Evolutionary conservation across 192 early-diverging fungal genomes (phyloP).

Genomic region (Linnemannia exigua): DNA sequence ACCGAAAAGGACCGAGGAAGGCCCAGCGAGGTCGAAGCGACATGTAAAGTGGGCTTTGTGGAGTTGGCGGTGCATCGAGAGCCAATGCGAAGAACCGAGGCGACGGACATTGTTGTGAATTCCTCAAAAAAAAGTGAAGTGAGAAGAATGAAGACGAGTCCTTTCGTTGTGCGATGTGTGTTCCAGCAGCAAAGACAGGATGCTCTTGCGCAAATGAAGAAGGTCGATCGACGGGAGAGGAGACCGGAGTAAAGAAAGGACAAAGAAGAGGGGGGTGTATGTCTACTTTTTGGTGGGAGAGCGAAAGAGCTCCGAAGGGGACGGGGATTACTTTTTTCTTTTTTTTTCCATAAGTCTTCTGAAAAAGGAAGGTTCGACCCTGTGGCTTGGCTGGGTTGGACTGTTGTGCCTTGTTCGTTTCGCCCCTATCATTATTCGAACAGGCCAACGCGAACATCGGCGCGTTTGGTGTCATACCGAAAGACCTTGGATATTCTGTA

Average conservation of each 20-base stretch:
- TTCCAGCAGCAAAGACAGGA: neutral
- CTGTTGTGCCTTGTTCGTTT: neutral
- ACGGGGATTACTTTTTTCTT: neutral
- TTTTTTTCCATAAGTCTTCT: neutral
- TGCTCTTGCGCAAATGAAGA: neutral
- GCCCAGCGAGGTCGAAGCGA: conserved; percentile 12
- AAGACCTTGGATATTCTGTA: too few species aligned
- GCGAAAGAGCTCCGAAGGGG: neutral
- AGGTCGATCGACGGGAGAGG: neutral
- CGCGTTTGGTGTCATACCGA: too few species aligned
- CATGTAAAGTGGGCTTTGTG: conserved; percentile 9
- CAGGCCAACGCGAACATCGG: too few species aligned
- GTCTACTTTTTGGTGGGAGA: neutral
- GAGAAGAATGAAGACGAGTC: neutral
- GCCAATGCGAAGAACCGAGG: conserved; percentile 19
- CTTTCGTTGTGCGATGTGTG: neutral
- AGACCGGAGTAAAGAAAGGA: neutral
- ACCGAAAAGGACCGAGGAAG: conserved; percentile 44
- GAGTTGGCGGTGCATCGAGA: conserved; percentile 29
- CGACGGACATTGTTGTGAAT: conserved; percentile 1
- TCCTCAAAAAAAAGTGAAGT: neutral
- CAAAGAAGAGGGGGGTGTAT: neutral
- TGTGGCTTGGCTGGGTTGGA: neutral
- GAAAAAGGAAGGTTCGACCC: neutral
- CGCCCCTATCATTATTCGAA: too few species aligned